These are phyloP conservation scores for Ophiocordyceps unilateralis DNA, from an alignment of 2,329 filamentous ascomycete genomes.

Conservation along the genomic window DNA sequence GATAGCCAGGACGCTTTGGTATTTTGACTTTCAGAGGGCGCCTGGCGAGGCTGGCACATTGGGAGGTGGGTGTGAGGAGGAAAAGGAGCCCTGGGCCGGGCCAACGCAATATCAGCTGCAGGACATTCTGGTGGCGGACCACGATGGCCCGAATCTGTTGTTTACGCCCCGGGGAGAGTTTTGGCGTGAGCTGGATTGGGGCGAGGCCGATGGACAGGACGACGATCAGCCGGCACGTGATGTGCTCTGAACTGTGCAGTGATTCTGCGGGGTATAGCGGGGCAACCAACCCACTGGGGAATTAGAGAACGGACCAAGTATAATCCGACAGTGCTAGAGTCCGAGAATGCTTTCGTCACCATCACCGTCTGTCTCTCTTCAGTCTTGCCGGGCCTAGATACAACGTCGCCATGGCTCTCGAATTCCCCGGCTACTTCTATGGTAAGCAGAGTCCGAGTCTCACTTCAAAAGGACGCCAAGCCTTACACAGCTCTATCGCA, in stretches of 20 bases:
- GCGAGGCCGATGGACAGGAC: neutral
- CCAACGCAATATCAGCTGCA: neutral
- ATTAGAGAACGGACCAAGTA: too few species aligned
- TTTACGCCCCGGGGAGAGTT: neutral
- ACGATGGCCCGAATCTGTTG: neutral
- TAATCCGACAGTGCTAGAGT: too few species aligned
- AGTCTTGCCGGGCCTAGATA: neutral
- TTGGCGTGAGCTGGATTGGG: neutral
- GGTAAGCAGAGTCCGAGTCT: neutral
- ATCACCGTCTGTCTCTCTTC: neutral
- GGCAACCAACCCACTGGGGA: too few species aligned
- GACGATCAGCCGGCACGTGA: neutral
- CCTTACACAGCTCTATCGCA: slow-evolving; percentile 8
- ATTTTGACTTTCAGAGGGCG: neutral
- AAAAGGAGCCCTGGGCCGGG: neutral
- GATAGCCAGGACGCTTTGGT: slow-evolving; percentile 1
- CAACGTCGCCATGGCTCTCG: neutral
- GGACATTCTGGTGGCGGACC: neutral
- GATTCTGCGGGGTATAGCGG: too few species aligned
- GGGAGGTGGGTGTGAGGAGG: neutral
- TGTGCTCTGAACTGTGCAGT: neutral
- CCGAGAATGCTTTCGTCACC: neutral
- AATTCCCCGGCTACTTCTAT: neutral
- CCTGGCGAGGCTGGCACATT: neutral
- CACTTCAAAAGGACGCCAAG: neutral